Percentiles rank a stretch among this genome's conserved stretches.
These are phyloP conservation scores for Ceratobasidium sp. DNA, from an alignment of 1,284 basidiomycete species.

Conservation along the genomic window DNA sequence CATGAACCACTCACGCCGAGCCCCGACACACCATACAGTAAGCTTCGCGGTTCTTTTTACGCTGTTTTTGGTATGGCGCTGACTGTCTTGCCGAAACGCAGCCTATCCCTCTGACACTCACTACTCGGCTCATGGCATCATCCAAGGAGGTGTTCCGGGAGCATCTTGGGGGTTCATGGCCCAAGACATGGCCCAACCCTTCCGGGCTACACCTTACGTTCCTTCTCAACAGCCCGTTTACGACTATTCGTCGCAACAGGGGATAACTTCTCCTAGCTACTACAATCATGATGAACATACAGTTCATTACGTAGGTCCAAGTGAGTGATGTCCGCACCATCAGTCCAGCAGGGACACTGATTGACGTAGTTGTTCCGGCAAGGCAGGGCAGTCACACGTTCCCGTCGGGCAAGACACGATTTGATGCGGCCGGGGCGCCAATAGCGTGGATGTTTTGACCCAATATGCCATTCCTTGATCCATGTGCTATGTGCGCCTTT, in stretches of 20 bases:
- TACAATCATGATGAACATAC: conserved; percentile 15
- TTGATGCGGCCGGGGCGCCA: conserved; percentile 35
- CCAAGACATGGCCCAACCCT: neutral
- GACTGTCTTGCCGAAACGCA: neutral
- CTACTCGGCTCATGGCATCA: neutral
- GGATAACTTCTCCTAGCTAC: conserved; percentile 3
- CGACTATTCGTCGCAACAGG: neutral
- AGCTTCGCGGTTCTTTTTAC: neutral
- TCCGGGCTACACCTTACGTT: neutral
- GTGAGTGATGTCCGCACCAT: conserved; percentile 13
- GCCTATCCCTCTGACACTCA: neutral
- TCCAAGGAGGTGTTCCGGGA: neutral
- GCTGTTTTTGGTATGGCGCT: neutral
- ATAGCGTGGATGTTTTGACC: conserved; percentile 17
- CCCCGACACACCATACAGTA: conserved; percentile 7
- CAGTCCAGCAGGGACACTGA: conserved; percentile 1
- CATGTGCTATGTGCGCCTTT: conserved; percentile 10
- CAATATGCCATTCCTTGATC: neutral
- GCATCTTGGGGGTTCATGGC: conserved; percentile 6
- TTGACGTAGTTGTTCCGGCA: conserved; percentile 31
- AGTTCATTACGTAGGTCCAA: conserved; percentile 25
- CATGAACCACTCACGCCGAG: conserved; percentile 28
- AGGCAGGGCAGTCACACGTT: conserved; percentile 30
- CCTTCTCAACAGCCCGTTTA: conserved; percentile 13
- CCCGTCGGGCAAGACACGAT: conserved; percentile 35